These are phyloP conservation scores for Boletus sp. DNA, from an alignment of 768 basidiomycete genomes.

Conservation along the genomic window DNA sequence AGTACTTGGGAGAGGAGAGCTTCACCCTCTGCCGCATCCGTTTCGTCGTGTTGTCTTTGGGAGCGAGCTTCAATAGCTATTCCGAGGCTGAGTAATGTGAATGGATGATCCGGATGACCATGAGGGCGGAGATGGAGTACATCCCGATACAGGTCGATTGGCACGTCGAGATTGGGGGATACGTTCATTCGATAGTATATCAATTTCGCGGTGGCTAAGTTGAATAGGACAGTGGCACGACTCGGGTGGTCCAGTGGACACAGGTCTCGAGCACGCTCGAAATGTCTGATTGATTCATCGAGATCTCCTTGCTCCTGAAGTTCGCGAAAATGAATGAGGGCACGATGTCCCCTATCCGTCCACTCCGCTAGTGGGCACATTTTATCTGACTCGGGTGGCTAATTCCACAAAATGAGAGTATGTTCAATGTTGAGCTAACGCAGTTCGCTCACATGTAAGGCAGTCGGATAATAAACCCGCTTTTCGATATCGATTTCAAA, in stretches of 20 bases:
- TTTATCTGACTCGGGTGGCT: neutral
- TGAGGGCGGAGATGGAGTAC: neutral
- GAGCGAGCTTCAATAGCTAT: neutral
- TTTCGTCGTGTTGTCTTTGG: neutral
- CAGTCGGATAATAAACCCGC: neutral
- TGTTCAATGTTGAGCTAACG: too few relatives aligned
- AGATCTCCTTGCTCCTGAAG: conserved; percentile 1
- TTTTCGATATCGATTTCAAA: neutral
- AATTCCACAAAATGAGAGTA: neutral
- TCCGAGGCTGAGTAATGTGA: neutral
- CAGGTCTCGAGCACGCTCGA: conserved; percentile 3
- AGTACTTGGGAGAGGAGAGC: neutral
- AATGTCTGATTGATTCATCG: conserved; percentile 15
- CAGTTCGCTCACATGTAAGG: neutral
- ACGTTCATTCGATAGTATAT: neutral
- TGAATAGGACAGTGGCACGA: conserved; percentile 7
- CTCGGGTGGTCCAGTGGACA: conserved; percentile 11
- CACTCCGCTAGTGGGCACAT: neutral
- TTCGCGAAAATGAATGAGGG: neutral
- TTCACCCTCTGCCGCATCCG: neutral
- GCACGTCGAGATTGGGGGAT: neutral
- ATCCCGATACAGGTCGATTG: neutral
- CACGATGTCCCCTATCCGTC: neutral
- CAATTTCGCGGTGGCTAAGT: conserved; percentile 1
- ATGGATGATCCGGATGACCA: neutral